Base-by-base conservation (phyloP, 805 yeast species). In the Saccharomyces jurei region DNA sequence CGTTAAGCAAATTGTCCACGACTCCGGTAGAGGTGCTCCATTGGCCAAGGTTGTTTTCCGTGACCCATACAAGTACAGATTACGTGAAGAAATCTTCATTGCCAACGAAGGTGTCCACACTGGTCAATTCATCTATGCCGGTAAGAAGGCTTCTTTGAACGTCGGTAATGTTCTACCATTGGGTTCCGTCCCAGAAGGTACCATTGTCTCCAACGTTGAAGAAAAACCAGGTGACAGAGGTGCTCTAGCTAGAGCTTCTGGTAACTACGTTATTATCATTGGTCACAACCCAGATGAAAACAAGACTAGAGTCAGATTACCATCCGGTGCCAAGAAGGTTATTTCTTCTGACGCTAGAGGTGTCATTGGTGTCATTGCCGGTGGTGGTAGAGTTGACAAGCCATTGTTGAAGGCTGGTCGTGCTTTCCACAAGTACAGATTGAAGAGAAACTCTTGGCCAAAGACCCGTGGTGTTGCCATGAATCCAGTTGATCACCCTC, bases 401-500 rank as follows among this genome's bases (percentile, higher is more conserved):
- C 99, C 99, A 81, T 82, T 92, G 82, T 87, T 92, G 77, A 92
- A 92, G 89, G 99, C 99, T 76, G 98, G 98, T 83, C 90, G 96
- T 84, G 99, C 99, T 67, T 92, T 86, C 96, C 97, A 92, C 91
- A 92, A 92, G 84, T 91, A 87, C 94, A 91, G 80, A 81, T 96
- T 91, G 74, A 94, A 94, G 95, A 86, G 98, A 83, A 90, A 94
- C 96, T 89, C 96, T 67, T 94, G 98, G 98, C 99, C 99, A 81
- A 91, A 89, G 88, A 94, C 98, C 75, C 90, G 98, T 84, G 99
- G 98, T 92, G 98, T 92, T 77, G 99, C 99, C 78, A 92, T 94
- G 99, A 92, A 92, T 84, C 98, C 98, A 79, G 99, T 92, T 78
- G 99, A 92, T 79, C 99, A 92, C 84, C 99, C 99, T 78, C 99